phyloP scores from a whole-genome alignment of 2,329 filamentous ascomycete species.

The Aureobasidium sp. region DNA sequence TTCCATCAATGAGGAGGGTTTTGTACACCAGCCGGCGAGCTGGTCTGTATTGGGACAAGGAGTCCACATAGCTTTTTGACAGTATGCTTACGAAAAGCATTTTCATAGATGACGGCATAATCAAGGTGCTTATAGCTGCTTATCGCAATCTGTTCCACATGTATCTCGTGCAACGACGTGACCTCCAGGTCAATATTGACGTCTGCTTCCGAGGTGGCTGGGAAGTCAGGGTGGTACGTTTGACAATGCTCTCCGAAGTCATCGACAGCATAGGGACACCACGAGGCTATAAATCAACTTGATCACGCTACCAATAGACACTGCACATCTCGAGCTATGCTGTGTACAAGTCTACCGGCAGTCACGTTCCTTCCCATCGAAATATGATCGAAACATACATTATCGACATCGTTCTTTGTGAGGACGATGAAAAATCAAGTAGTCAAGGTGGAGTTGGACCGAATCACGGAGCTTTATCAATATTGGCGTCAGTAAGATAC shows the following conservation, averaged over 20 bases:
- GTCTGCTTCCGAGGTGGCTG: neutral
- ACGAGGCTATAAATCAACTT: neutral
- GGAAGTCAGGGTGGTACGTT: neutral
- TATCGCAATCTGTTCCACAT: too few species aligned
- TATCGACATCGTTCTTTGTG: too few species aligned
- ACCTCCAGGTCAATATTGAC: neutral
- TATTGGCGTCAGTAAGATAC: too few species aligned
- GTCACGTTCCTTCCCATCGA: too few species aligned
- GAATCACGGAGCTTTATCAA: too few species aligned
- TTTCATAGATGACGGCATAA: neutral
- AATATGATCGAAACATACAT: too few species aligned
- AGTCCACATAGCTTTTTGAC: neutral
- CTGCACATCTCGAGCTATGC: too few species aligned
- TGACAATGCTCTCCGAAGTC: neutral
- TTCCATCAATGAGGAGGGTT: neutral
- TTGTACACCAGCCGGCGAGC: neutral
- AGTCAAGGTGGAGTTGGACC: too few species aligned
- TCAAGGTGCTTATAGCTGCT: neutral
- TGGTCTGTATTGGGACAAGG: neutral
- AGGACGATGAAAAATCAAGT: too few species aligned
- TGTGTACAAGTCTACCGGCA: too few species aligned
- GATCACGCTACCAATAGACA: too few species aligned
- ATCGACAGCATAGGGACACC: neutral
- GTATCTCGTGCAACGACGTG: neutral
- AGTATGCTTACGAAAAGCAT: conserved; percentile 3